Conservation (phyloP, 768 basidiomycete species). For the Phylloporus sp. region DNA sequence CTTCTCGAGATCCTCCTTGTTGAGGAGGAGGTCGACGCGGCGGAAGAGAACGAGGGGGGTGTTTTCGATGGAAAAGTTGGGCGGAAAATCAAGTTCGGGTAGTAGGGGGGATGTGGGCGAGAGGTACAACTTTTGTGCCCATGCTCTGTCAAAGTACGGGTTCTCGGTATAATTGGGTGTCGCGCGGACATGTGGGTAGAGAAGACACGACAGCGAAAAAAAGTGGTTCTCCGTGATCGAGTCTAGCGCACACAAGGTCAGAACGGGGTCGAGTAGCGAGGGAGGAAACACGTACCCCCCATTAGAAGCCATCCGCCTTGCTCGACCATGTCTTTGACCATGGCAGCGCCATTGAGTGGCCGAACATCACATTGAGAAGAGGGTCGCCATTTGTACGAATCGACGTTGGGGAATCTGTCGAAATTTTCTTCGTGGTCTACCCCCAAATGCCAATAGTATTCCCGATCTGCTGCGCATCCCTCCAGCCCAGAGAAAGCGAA, state of each 20-base stretch:
- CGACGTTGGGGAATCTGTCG: slow-evolving; percentile 49
- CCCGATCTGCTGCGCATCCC: slow-evolving; percentile 59
- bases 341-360: slow-evolving; percentile 36
- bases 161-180: slow-evolving; percentile 56
- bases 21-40: slow-evolving; percentile 56
- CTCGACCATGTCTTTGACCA: slow-evolving; percentile 57
- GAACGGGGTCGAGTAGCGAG: neutral
- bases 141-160: slow-evolving; percentile 54
- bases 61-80: slow-evolving; percentile 46
- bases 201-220: slow-evolving; percentile 63
- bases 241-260: slow-evolving; percentile 35
- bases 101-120: slow-evolving; percentile 42
- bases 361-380: slow-evolving; percentile 40
- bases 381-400: slow-evolving; percentile 52
- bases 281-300: slow-evolving; percentile 43
- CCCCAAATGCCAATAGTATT: slow-evolving; percentile 60
- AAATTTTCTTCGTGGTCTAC: slow-evolving; percentile 44
- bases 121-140: slow-evolving; percentile 62
- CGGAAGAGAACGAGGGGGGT: slow-evolving; percentile 66
- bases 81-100: slow-evolving; percentile 39
- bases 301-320: slow-evolving; percentile 67
- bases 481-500: slow-evolving; percentile 51
- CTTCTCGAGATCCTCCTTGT: slow-evolving; percentile 41
- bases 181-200: slow-evolving; percentile 63
- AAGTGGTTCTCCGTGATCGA: slow-evolving; percentile 71